Evolutionary conservation across 192 early-diverging fungal genomes (phyloP).

Genomic region (Linnemannia elongata): DNA sequence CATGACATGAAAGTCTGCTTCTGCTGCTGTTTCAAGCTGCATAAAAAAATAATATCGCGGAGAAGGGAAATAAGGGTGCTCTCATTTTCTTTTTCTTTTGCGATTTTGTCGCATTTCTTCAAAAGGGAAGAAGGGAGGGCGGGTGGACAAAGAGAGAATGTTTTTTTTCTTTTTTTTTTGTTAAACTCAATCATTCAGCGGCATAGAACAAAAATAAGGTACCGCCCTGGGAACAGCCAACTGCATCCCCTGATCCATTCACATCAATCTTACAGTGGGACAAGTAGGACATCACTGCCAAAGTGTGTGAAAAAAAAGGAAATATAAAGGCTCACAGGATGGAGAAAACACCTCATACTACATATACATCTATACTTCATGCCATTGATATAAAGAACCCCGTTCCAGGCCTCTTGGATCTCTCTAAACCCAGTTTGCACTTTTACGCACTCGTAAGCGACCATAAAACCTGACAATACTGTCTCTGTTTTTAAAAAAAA

Average conservation of each 20-base stretch:
- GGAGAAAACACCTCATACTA: too few species aligned
- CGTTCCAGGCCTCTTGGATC: too few species aligned
- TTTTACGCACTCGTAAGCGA: too few species aligned
- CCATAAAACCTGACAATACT: too few species aligned
- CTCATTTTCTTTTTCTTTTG: background rate
- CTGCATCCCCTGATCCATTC: background rate
- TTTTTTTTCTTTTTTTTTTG: too few species aligned
- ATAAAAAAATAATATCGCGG: background rate
- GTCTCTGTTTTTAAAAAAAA: too few species aligned
- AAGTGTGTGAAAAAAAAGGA: background rate
- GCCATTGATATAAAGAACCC: too few species aligned
- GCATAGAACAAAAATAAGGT: background rate
- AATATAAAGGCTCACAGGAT: background rate
- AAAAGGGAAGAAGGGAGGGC: too few species aligned
- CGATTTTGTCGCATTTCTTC: too few species aligned
- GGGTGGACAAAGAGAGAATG: too few species aligned
- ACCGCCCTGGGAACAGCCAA: background rate
- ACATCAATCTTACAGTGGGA: background rate
- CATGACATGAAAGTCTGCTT: background rate
- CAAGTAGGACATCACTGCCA: background rate
- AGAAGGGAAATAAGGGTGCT: background rate
- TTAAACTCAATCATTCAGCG: background rate
- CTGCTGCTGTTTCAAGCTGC: background rate
- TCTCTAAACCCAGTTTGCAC: too few species aligned
- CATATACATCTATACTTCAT: too few species aligned